These are phyloP conservation scores for Coemansia sp. DNA, from an alignment of 192 early-diverging fungal genomes.

Conservation along the genomic window DNA sequence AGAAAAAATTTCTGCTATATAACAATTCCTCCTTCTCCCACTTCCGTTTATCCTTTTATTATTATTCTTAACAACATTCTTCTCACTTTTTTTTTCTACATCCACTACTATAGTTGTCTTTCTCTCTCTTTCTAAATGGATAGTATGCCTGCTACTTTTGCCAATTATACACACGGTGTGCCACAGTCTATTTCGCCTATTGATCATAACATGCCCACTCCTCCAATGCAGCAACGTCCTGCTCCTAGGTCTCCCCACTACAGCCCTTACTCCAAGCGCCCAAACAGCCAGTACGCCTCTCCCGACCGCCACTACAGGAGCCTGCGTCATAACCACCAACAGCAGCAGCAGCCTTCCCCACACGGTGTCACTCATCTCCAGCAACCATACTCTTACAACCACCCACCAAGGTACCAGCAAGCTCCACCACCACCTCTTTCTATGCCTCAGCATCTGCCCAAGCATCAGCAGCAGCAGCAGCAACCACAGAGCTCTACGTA, in stretches of 20 bases:
- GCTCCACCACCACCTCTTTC: neutral
- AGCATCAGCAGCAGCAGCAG: slow-evolving; percentile 17
- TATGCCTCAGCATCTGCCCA: neutral
- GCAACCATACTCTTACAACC: neutral
- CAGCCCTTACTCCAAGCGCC: neutral
- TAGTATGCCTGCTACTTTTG: neutral
- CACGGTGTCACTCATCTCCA: neutral
- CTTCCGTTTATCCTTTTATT: neutral
- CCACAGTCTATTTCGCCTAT: neutral
- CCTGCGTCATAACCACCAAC: neutral
- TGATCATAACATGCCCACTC: neutral
- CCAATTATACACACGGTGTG: neutral
- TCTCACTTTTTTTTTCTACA: neutral
- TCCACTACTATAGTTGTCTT: neutral
- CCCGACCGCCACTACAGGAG: neutral
- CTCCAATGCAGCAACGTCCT: neutral
- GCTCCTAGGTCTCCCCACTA: neutral
- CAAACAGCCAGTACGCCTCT: neutral
- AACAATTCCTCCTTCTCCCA: neutral
- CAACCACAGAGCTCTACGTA: slow-evolving; percentile 14
- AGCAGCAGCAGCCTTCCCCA: neutral
- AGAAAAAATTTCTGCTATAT: neutral
- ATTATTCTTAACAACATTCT: slow-evolving; percentile 5
- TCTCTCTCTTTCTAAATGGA: neutral
- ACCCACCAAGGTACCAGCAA: neutral